Evolutionary conservation across 2,329 filamentous ascomycete species (phyloP).

Genomic region (Alternaria novae-zelandiae): DNA sequence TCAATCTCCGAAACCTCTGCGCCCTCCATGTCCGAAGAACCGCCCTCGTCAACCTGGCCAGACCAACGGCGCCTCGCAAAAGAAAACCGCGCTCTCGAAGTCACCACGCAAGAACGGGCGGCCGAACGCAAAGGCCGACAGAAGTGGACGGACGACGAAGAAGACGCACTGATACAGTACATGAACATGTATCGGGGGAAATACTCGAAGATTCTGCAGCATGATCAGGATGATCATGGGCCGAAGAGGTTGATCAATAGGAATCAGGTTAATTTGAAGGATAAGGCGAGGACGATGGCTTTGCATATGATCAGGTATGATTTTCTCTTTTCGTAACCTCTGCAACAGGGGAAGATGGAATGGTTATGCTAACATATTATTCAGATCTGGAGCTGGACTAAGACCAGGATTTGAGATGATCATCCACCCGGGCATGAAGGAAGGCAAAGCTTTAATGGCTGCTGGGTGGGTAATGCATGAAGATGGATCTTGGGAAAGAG

Average conservation of each 20-base stretch:
- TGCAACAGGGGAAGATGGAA: too few species aligned
- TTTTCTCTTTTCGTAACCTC: neutral
- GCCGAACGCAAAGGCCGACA: conserved; percentile 24
- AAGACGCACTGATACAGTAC: conserved; percentile 54
- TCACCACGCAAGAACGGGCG: neutral
- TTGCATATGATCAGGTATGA: conserved; percentile 49
- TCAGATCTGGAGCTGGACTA: conserved; percentile 38
- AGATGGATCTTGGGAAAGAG: conserved; percentile 3
- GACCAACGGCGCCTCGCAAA: conserved; percentile 25
- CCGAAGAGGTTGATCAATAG: conserved; percentile 44
- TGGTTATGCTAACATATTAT: conserved; percentile 6
- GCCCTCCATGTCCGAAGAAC: conserved; percentile 37
- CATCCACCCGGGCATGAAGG: conserved; percentile 18
- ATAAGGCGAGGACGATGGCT: conserved; percentile 52
- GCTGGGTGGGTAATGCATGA: conserved; percentile 5
- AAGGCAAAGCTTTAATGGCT: conserved; percentile 25
- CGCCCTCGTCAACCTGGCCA: conserved; percentile 21
- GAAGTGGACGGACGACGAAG: conserved; percentile 41
- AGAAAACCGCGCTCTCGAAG: conserved; percentile 15
- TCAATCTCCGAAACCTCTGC: conserved; percentile 30
- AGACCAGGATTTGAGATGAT: conserved; percentile 37
- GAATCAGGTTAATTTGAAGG: conserved; percentile 60
- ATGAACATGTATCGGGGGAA: conserved; percentile 55
- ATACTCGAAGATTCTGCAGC: conserved; percentile 55
- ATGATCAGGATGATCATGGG: conserved; percentile 30